Base-by-base conservation (phyloP, 2,329 filamentous ascomycete species). In the Blastomyces emzantsi region DNA sequence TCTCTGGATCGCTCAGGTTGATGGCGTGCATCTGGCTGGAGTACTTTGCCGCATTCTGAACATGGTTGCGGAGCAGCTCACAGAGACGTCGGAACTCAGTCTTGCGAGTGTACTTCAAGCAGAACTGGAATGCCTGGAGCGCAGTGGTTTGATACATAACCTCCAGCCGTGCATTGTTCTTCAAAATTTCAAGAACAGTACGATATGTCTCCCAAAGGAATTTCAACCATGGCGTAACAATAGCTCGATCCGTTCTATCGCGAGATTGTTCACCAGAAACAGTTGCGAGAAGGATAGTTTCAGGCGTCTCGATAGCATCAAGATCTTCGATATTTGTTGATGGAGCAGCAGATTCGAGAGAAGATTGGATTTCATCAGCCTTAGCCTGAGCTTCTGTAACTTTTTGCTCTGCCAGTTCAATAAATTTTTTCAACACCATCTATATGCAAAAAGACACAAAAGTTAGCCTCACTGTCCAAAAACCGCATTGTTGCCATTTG, bases 201-300 rank as follows among this genome's bases (percentile, higher is more conserved):
- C 94, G 90, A 82, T 99, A 99, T 19, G 94, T 96, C 83, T 99
- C 94, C 94, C 94, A 99, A 67, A 99, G 83, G 76, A 99, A 99
- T 82, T 99, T 99, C 73, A 99, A 86, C 94, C 94, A 99, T 65
- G 94, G 94, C 36, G 94, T 99, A 65, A 99, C 94, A 72, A 99
- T 95, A 74, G 94, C 94, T 72, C 94, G 89, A 81, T 99, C 94
- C 71, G 94, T 99, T 70, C 94, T 90, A 80, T 99, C 94, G 75
- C 90, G 89, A 66, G 93, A 96, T 80, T 97, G 93, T 81, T 99
- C 94, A 68, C 94, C 94, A 49, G 94, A 99, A 66, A 99, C 94
- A 62, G 94, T 99, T 67, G 94, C 95, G 57, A 99, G 87, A 66
- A 99, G 87, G 74, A 99, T 97, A 36, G 94, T 97, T 81, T 99